Evolutionary conservation across 2,329 filamentous ascomycete species (phyloP).

Genomic region (Coniochaeta sp.): DNA sequence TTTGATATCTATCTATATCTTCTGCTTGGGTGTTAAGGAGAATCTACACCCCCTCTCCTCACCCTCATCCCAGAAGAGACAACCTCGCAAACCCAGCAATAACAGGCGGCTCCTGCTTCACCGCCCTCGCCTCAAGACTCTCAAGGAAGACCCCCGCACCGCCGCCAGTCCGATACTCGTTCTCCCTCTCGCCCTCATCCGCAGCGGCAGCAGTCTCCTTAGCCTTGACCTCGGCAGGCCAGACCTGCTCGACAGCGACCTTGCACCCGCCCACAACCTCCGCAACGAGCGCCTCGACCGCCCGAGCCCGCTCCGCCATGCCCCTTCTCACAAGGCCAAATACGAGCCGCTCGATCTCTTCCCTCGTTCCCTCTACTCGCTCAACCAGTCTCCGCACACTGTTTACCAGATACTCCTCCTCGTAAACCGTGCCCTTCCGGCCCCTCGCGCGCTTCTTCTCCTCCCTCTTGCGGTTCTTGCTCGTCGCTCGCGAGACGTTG

Average conservation of each 20-base stretch:
- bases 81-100: constrained; percentile 43
- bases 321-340: constrained; percentile 69
- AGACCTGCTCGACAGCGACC: constrained; percentile 65
- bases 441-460: constrained; percentile 92
- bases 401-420: constrained; percentile 94
- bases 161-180: constrained; percentile 30
- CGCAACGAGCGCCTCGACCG: constrained; percentile 65
- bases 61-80: constrained; percentile 38
- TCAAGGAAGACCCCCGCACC: constrained; percentile 47
- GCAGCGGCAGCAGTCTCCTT: constrained; percentile 10
- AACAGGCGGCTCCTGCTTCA: constrained; percentile 39
- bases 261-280: constrained; percentile 68
- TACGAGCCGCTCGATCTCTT: constrained; percentile 68
- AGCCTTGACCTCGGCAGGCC: constrained; percentile 30
- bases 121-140: constrained; percentile 37
- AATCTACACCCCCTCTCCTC: background rate
- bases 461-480: constrained; percentile 81
- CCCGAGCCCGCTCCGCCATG: constrained; percentile 82
- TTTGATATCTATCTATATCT: too few relatives aligned
- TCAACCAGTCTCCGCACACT: constrained; percentile 78
- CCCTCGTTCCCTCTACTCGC: constrained; percentile 64
- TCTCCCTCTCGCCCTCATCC: constrained; percentile 13
- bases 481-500: constrained; percentile 69
- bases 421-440: constrained; percentile 95
- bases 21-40: too few relatives aligned